phyloP scores from a whole-genome alignment of 2,329 filamentous ascomycete species.

The Teratosphaeria gauchensis region DNA sequence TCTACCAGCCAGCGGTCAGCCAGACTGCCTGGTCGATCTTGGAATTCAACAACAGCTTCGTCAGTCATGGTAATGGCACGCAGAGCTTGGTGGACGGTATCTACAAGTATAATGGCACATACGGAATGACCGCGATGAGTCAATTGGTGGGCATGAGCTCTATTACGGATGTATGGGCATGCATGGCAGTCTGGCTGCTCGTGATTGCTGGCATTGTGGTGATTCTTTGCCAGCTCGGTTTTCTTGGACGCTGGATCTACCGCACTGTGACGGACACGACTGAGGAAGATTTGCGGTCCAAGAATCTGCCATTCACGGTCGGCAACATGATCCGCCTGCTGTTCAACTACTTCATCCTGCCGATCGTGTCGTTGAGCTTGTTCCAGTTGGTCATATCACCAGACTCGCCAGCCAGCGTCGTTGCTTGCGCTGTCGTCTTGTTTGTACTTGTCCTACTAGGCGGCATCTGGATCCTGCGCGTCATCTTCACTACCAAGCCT shows the following conservation, averaged over 20 bases:
- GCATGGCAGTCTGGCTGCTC: slow-evolving; percentile 84
- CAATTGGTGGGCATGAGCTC: slow-evolving; percentile 74
- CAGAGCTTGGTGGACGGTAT: slow-evolving; percentile 70
- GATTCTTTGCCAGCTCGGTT: slow-evolving; percentile 64
- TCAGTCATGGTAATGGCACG: slow-evolving; percentile 56
- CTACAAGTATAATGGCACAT: slow-evolving; percentile 68
- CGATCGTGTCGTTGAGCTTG: slow-evolving; percentile 74
- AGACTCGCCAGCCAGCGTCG: slow-evolving; percentile 58
- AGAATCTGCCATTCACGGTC: slow-evolving; percentile 73
- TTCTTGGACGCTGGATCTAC: slow-evolving; percentile 65
- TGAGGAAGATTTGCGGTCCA: slow-evolving; percentile 79
- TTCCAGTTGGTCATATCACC: slow-evolving; percentile 78
- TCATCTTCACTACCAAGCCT: slow-evolving; percentile 72
- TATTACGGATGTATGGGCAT: slow-evolving; percentile 78
- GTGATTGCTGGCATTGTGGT: slow-evolving; percentile 62
- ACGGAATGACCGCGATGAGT: slow-evolving; percentile 69
- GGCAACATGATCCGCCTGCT: slow-evolving; percentile 61
- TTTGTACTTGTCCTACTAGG: slow-evolving; percentile 64
- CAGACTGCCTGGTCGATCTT: slow-evolving; percentile 80
- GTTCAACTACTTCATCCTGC: slow-evolving; percentile 86
- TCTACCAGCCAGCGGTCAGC: slow-evolving; percentile 83
- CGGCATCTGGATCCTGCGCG: slow-evolving; percentile 66
- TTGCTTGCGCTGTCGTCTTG: slow-evolving; percentile 65
- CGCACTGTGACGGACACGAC: slow-evolving; percentile 60
- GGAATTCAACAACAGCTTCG: slow-evolving; percentile 88